These are phyloP conservation scores for Penicillium arizonense DNA, from an alignment of 495 filamentous ascomycete species.

Conservation along the genomic window DNA sequence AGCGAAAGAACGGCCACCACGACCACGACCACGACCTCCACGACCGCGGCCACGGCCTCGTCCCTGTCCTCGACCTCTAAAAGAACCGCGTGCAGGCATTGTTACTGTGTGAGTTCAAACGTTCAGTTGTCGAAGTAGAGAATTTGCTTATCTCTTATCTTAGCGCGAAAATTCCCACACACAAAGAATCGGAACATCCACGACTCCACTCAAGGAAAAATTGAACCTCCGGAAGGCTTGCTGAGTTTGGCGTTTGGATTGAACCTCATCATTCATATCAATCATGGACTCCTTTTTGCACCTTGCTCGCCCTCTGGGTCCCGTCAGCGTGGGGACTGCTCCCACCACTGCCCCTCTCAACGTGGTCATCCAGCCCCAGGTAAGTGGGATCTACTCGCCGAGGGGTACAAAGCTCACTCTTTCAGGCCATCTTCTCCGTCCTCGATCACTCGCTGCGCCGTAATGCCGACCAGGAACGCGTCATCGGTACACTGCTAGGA, in stretches of 20 bases:
- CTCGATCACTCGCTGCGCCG: slow-evolving; percentile 94
- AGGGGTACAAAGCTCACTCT: slow-evolving; percentile 4
- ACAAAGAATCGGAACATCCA: slow-evolving; percentile 45
- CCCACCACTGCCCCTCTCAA: slow-evolving; percentile 83
- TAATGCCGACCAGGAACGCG: slow-evolving; percentile 84
- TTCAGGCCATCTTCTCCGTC: slow-evolving; percentile 92
- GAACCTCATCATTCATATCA: slow-evolving; percentile 18
- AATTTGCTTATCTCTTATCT: slow-evolving; percentile 51
- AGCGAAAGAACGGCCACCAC: slow-evolving; percentile 29
- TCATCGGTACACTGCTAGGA: slow-evolving; percentile 94
- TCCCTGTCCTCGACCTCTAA: slow-evolving; percentile 30
- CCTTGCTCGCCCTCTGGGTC: slow-evolving; percentile 86
- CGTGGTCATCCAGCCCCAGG: slow-evolving; percentile 94
- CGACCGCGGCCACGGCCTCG: slow-evolving; percentile 22
- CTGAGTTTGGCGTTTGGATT: slow-evolving; percentile 15
- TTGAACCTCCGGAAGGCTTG: slow-evolving; percentile 29
- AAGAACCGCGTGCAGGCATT: slow-evolving; percentile 27
- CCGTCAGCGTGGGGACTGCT: slow-evolving; percentile 71
- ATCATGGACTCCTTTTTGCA: slow-evolving; percentile 94
- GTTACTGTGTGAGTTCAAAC: slow-evolving; percentile 1
- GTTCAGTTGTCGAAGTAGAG: slow-evolving; percentile 5
- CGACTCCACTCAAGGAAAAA: slow-evolving; percentile 31
- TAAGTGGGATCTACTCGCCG: slow-evolving; percentile 39
- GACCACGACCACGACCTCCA: slow-evolving; percentile 32
- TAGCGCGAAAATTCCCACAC: slow-evolving; percentile 53